phyloP scores from a whole-genome alignment of 139 green algal genomes.

The Limnomonas spitsbergensis region DNA sequence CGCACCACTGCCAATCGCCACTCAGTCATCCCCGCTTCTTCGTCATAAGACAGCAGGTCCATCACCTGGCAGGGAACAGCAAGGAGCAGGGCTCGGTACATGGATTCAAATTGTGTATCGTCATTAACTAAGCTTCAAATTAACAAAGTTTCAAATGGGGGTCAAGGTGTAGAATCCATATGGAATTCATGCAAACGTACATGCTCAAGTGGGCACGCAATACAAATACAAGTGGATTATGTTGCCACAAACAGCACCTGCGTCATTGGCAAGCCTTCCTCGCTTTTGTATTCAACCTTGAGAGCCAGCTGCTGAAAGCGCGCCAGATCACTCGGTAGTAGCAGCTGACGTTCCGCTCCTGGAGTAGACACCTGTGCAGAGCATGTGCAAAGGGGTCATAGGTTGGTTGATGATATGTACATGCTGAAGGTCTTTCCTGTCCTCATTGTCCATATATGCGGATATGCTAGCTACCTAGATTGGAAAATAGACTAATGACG shows the following conservation, averaged over 20 bases:
- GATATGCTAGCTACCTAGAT: too few species aligned
- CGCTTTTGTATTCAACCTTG: conserved; percentile 41
- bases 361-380: conserved; percentile 24
- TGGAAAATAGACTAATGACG: too few species aligned
- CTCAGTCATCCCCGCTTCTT: conserved; percentile 23
- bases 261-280: not conserved
- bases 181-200: too few species aligned
- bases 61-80: conserved; percentile 29
- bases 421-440: too few species aligned
- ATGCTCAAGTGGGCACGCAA: too few species aligned
- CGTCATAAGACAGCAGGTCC: conserved; percentile 28
- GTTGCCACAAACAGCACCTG: not conserved
- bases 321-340: conserved; percentile 50
- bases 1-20: conserved; percentile 67
- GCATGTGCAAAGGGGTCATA: too few species aligned
- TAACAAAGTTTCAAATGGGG: too few species aligned
- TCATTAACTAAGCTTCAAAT: conserved; percentile 7
- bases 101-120: not conserved
- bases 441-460: too few species aligned
- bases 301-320: conserved; percentile 61
- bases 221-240: not conserved
- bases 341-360: conserved; percentile 48
- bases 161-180: too few species aligned
- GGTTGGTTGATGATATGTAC: too few species aligned
- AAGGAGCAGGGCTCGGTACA: not conserved